Base-by-base conservation (phyloP, 1,284 basidiomycete genomes). In the Phlebopus sp. region DNA sequence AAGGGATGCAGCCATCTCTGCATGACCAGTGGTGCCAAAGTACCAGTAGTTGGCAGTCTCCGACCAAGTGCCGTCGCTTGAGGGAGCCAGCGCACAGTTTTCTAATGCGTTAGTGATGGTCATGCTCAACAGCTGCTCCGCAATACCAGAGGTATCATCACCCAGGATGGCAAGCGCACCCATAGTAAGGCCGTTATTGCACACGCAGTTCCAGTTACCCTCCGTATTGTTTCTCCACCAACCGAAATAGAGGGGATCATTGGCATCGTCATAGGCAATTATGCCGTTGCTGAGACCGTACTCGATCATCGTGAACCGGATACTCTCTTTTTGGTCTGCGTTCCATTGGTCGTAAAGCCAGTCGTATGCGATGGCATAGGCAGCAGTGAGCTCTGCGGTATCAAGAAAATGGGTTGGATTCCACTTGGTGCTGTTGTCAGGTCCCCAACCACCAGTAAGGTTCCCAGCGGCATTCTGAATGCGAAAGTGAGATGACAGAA, bases 151-250 rank as follows among this genome's bases (percentile, higher is more conserved):
- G 11, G 79, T 81, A 62, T 97, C 95, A 49, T 95, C 90, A 50
- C 80, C 84, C 15, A 92, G 72, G 60, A 99, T 92, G 37, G 96
- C 94, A 38, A 99, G 82, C 0, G 97, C 81, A 45, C 81, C 97
- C 61, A 97, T 69, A 19, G 90, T 90, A 56, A 99, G 73, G 53
- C 96, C 96, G 48, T 84, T 82, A 68, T 98, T 99, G 75, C 87
- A 93, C 53, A 98, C 92, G 60, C 96, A 98, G 70, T 98, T 98
- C 95, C 95, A 98, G 75, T 98, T 98, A 37, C 96, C 87, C 31
- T 70, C 71, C 31, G 73, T 80, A 53, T 75, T 75, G 41, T 47
- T 74, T 45, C 60, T 64, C 83, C 82, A 84, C 85, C 87, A 85
- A 46, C 84, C 76, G 42, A 67, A 69, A 57, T 43, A 66, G n/a